phyloP scores from a whole-genome alignment of 257 asterid species.

The Solanum tacnaense region DNA sequence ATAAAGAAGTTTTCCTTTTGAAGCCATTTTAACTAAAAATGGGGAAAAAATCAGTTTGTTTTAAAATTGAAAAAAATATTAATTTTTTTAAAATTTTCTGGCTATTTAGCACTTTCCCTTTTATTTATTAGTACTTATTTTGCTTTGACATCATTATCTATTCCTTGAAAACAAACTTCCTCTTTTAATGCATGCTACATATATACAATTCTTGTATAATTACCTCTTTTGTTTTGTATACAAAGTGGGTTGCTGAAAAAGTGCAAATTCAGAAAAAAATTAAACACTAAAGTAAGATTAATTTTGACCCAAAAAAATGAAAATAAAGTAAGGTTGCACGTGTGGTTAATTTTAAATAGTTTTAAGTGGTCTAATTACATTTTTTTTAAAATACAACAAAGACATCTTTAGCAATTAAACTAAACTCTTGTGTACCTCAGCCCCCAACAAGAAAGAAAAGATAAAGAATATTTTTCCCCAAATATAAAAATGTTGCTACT shows the following conservation, averaged over 20 bases:
- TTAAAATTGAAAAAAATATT: too few species aligned
- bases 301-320: not conserved
- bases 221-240: not conserved
- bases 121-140: not conserved
- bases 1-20: not conserved
- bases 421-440: not conserved
- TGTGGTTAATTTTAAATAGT: not conserved
- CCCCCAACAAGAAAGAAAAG: not conserved
- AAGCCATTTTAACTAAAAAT: not conserved
- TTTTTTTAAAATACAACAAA: not conserved
- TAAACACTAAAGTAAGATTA: not conserved
- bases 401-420: not conserved
- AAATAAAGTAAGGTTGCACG: constrained; percentile 6
- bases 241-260: not conserved
- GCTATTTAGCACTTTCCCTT: too few species aligned
- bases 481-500: not conserved
- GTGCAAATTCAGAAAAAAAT: not conserved
- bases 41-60: too few species aligned
- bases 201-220: not conserved
- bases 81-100: too few species aligned
- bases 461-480: not conserved
- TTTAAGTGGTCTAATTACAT: not conserved
- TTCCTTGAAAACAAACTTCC: not conserved
- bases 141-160: not conserved
- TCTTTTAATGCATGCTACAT: not conserved